Conservation (phyloP, 371 early-diverging fungal genomes). For the Apophysomyces elegans region DNA sequence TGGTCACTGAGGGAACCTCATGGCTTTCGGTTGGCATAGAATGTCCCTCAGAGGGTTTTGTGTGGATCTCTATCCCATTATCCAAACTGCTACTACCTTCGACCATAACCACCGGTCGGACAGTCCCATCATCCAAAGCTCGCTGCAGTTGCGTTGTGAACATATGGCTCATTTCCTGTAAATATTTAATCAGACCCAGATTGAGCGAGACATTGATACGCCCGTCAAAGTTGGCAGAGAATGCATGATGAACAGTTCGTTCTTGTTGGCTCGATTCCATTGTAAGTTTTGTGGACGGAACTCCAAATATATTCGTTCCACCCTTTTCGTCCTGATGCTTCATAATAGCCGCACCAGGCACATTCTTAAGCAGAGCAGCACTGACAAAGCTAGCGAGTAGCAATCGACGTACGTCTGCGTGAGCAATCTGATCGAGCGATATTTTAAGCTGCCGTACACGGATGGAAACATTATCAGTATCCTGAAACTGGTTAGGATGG, state of each 20-base stretch:
- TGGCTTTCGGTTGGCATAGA: not conserved
- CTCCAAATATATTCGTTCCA: slow-evolving; percentile 64
- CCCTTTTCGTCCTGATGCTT: slow-evolving; percentile 15
- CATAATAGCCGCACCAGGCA: slow-evolving; percentile 41
- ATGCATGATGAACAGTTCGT: slow-evolving; percentile 49
- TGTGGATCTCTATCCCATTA: slow-evolving; percentile 9
- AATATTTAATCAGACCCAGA: slow-evolving; percentile 70
- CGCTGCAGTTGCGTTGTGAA: slow-evolving; percentile 46
- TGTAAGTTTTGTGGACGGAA: slow-evolving; percentile 55
- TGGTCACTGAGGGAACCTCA: not conserved
- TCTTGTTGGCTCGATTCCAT: slow-evolving; percentile 53
- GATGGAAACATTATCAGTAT: slow-evolving; percentile 72
- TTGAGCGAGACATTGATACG: slow-evolving; percentile 78
- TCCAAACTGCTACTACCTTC: slow-evolving; percentile 13
- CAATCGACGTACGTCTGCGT: slow-evolving; percentile 22
- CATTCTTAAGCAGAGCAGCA: slow-evolving; percentile 53
- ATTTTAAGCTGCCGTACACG: slow-evolving; percentile 35
- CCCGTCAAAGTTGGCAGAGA: slow-evolving; percentile 67
- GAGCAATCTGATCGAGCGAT: slow-evolving; percentile 20
- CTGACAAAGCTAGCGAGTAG: slow-evolving; percentile 31
- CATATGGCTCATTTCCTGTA: slow-evolving; percentile 62
- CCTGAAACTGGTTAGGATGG: slow-evolving; percentile 73
- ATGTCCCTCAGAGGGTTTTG: not conserved
- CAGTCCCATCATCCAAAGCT: slow-evolving; percentile 22
- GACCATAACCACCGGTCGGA: not conserved